A percentile compares a stretch with the other conserved stretches of the same genome.
These are phyloP conservation scores for Tolypocladium nubicola DNA, from an alignment of 2,329 filamentous ascomycete species.

Conservation along the genomic window DNA sequence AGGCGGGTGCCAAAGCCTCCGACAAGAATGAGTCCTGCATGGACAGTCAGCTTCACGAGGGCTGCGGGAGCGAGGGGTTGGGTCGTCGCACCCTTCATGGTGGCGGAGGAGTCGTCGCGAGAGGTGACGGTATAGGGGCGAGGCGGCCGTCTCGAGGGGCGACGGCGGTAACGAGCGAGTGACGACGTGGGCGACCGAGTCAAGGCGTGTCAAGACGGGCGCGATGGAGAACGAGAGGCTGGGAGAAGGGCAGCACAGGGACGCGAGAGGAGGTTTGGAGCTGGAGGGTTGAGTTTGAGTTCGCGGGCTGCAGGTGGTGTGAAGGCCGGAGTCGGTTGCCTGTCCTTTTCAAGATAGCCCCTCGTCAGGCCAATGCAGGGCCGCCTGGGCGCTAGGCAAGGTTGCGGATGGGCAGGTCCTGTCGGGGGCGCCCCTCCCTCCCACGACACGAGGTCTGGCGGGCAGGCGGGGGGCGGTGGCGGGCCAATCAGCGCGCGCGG, in stretches of 20 bases:
- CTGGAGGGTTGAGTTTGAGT: background rate
- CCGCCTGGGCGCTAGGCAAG: background rate
- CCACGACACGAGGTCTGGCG: background rate
- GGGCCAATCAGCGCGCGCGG: background rate
- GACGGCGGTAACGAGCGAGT: background rate
- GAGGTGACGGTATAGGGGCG: background rate
- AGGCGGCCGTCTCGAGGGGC: background rate
- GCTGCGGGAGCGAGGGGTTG: background rate
- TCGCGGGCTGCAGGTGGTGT: background rate
- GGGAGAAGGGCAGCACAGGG: background rate
- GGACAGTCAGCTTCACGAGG: constrained; percentile 9
- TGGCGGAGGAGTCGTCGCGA: background rate
- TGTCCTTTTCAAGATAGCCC: background rate
- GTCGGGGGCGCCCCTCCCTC: background rate
- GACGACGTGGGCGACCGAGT: background rate
- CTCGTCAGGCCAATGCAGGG: background rate
- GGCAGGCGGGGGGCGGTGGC: background rate
- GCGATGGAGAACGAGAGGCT: background rate
- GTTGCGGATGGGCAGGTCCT: background rate
- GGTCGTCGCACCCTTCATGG: background rate
- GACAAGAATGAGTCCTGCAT: constrained; percentile 88
- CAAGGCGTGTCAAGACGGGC: background rate
- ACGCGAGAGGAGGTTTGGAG: background rate
- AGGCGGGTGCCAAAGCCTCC: constrained; percentile 98
- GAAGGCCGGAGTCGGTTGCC: background rate